A percentile compares a stretch with the other conserved stretches of the same genome.
Evolutionary conservation across 768 basidiomycete genomes (phyloP).

Genomic region (Russula olivacea): DNA sequence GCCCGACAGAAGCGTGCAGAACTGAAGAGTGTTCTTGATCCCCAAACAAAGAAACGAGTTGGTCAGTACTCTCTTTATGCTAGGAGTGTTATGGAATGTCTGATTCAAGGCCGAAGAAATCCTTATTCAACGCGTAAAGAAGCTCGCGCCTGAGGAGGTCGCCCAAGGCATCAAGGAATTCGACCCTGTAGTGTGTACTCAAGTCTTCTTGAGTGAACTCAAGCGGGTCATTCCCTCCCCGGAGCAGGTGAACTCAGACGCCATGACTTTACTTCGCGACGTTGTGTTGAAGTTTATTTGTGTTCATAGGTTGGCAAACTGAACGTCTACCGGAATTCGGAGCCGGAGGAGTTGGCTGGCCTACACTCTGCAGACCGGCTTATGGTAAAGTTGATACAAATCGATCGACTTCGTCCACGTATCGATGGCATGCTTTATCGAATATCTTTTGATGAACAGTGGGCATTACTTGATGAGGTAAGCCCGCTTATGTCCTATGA

Average conservation of each 20-base stretch:
- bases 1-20: conserved; percentile 83
- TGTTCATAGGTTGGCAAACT: conserved; percentile 69
- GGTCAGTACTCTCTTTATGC: conserved; percentile 48
- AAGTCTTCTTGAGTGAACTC: conserved; percentile 84
- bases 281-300: neutral
- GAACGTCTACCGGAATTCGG: conserved; percentile 83
- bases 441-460: conserved; percentile 80
- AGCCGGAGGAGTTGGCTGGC: conserved; percentile 74
- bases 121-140: conserved; percentile 81
- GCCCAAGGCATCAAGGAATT: conserved; percentile 79
- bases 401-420: conserved; percentile 79
- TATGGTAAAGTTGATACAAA: conserved; percentile 95
- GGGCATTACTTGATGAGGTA: conserved; percentile 77
- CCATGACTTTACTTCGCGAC: neutral
- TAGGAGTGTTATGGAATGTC: neutral
- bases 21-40: conserved; percentile 84
- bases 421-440: conserved; percentile 96
- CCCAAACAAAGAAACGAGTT: conserved; percentile 88
- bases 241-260: conserved; percentile 56
- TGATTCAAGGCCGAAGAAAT: conserved; percentile 55
- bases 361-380: conserved; percentile 94
- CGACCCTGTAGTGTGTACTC: conserved; percentile 80
- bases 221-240: conserved; percentile 86
- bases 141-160: conserved; percentile 80
- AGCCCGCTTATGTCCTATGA: conserved; percentile 25